These are phyloP conservation scores for Isabelozyma gotoi DNA, from an alignment of 805 yeast species.

Conservation along the genomic window DNA sequence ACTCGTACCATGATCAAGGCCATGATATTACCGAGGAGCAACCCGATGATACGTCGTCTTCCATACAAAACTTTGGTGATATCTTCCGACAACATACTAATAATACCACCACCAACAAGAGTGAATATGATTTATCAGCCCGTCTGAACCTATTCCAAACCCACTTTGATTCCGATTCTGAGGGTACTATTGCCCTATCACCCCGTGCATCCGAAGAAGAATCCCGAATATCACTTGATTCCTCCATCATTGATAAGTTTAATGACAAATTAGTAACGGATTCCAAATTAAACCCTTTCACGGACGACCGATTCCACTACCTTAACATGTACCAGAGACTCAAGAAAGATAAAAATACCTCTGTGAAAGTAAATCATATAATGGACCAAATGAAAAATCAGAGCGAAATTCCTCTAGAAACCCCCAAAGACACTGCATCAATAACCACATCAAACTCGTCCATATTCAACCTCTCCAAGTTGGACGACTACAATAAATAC, in stretches of 20 bases:
- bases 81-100: conserved; percentile 7
- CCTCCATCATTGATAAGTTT: conserved; percentile 23
- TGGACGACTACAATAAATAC: conserved; percentile 36
- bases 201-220: neutral
- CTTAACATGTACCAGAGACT: conserved; percentile 22
- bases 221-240: conserved; percentile 15
- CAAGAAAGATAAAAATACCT: conserved; percentile 7
- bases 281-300: neutral
- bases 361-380: conserved; percentile 8
- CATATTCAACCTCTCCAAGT: conserved; percentile 25
- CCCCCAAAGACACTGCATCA: conserved; percentile 3
- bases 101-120: conserved; percentile 1
- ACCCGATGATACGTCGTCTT: conserved; percentile 4
- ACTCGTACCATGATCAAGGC: neutral
- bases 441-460: conserved; percentile 13
- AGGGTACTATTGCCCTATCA: too few species aligned
- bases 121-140: conserved; percentile 11
- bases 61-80: conserved; percentile 7
- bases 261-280: conserved; percentile 1
- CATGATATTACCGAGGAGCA: conserved; percentile 1
- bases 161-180: conserved; percentile 19
- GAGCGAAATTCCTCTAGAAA: conserved; percentile 15
- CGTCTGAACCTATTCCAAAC: conserved; percentile 12
- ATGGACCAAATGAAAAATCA: conserved; percentile 7
- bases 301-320: conserved; percentile 24